These are phyloP conservation scores for Colletotrichum theobromicola DNA, from an alignment of 2,329 filamentous ascomycete species.

Conservation along the genomic window DNA sequence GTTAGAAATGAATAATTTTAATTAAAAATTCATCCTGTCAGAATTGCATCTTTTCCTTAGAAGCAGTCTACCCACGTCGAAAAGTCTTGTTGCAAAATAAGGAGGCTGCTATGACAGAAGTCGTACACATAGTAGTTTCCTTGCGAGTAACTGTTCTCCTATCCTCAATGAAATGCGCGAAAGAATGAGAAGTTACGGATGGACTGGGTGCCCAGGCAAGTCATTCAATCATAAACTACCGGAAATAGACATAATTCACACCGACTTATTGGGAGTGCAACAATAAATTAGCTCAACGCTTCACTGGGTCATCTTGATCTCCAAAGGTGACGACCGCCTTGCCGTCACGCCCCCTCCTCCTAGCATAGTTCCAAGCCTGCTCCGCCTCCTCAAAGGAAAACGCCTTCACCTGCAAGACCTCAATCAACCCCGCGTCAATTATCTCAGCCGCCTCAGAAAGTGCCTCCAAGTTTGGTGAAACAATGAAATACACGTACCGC, in stretches of 20 bases:
- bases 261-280: too few species aligned
- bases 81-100: too few species aligned
- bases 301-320: not conserved
- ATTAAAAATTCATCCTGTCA: not conserved
- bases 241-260: too few species aligned
- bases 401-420: not conserved
- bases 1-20: not conserved
- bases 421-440: constrained; percentile 24
- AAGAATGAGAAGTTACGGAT: too few species aligned
- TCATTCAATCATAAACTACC: too few species aligned
- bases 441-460: constrained; percentile 24
- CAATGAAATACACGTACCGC: constrained; percentile 33
- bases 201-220: too few species aligned
- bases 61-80: not conserved
- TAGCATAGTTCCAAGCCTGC: not conserved
- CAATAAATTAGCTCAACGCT: not conserved
- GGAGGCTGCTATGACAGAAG: too few species aligned
- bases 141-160: too few species aligned
- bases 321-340: not conserved
- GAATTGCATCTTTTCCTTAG: not conserved
- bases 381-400: not conserved
- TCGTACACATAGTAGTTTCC: too few species aligned
- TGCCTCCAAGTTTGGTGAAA: constrained; percentile 24
- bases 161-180: too few species aligned
- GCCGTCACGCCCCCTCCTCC: not conserved